Conservation (phyloP, 2,329 filamentous ascomycete genomes). For the Colletotrichum tamarilloi region DNA sequence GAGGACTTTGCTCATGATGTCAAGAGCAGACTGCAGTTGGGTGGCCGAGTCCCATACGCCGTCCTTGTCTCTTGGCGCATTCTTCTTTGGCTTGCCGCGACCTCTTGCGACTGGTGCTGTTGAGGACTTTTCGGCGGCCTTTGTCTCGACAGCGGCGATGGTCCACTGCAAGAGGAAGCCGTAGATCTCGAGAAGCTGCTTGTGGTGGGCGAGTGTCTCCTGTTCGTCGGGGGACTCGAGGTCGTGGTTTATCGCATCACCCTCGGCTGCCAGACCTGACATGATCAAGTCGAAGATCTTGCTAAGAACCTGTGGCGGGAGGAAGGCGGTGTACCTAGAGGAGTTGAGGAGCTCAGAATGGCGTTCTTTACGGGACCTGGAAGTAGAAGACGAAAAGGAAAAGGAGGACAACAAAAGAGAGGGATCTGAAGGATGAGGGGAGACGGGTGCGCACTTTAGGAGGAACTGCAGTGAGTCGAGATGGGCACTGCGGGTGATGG, state of each 20-base stretch:
- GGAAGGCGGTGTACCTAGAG: conserved; percentile 82
- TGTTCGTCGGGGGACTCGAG: conserved; percentile 89
- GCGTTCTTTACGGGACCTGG: conserved; percentile 32
- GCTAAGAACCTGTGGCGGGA: conserved; percentile 85
- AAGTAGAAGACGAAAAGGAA: conserved; percentile 30
- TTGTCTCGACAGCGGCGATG: conserved; percentile 91
- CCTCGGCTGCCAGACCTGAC: conserved; percentile 86
- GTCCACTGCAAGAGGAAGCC: conserved; percentile 96
- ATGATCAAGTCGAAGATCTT: conserved; percentile 93
- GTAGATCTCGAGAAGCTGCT: conserved; percentile 91
- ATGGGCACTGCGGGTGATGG: conserved; percentile 79
- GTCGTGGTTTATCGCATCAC: conserved; percentile 86
- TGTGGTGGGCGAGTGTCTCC: conserved; percentile 86
- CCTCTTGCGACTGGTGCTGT: conserved; percentile 76
- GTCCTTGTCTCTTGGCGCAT: conserved; percentile 75
- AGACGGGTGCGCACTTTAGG: conserved; percentile 86
- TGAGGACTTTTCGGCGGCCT: conserved; percentile 89
- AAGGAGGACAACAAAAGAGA: conserved; percentile 42
- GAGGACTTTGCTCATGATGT: conserved; percentile 95
- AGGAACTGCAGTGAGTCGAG: conserved; percentile 97
- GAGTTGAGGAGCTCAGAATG: conserved; percentile 69
- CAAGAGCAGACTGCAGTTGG: conserved; percentile 88
- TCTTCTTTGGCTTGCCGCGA: conserved; percentile 81
- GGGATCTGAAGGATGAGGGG: conserved; percentile 45
- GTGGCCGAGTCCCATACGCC: conserved; percentile 87